Evolutionary conservation across 208 protist genomes (phyloP), one percentile per base, ranked within the genome.

Genomic region (Wallacemonas sp.): DNA sequence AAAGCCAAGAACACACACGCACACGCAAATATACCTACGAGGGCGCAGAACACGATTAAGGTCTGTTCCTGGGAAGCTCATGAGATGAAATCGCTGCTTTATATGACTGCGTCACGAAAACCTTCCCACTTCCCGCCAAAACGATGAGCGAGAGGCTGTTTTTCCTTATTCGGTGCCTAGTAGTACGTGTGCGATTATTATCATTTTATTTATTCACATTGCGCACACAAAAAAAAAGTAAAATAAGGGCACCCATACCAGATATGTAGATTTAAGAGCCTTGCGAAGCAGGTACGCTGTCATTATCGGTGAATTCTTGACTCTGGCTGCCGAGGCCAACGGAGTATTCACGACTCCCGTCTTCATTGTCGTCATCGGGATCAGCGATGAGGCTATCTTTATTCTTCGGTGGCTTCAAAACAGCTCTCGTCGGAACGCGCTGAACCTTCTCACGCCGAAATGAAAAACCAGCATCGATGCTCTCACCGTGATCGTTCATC

Each of bases 341-440:
- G 6, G 44, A 49, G 17, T 15, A 11, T 22, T 19, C 44, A 26
- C 26, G 47, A 27, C 27, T 54, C 19, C 62, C 38, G 11, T 79
- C 30, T 19, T 78, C 62, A 36, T 75, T 30, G 5, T 75, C 68
- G 21, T 79, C 68, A 17, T 75, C 55, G 1, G 79, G 72, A 30
- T 66, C 58, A 0, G 79, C 79, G 19, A 84, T 75, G n/a, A 64
- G 34, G n/a, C 65, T 75, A 44, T 72, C 68, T 17, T 51, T 39
- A 22, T 71, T 72, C 60, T 77, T 80, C 6, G 68, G 79, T 14
- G 74, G 73, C 66, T 79, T 75, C 63, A 81, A 59, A 12, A 62
- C 33, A 26, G 74, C 79, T 62, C 77, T 77, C 9, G 79, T 85
- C 19, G 79, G 79, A 30, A 85, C 71, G 15, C 79, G 70, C 26